Percentiles rank a stretch among this genome's conserved stretches.
These are phyloP conservation scores for Balakata baccata DNA, from an alignment of 345 rosid species.

Conservation along the genomic window DNA sequence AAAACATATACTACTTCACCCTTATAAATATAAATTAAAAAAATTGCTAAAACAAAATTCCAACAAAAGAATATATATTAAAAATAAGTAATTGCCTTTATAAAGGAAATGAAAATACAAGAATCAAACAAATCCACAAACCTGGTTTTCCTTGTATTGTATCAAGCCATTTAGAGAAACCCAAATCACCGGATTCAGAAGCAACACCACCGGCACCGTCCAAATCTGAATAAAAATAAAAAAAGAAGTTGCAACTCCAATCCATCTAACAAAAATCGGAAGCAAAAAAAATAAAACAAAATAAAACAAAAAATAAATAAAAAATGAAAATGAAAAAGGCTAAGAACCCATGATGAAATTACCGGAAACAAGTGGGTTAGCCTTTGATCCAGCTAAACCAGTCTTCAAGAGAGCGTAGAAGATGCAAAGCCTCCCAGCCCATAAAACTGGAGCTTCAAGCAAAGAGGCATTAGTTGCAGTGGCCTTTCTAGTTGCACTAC, in stretches of 20 bases:
- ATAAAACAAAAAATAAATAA: not conserved
- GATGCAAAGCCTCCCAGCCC: constrained; percentile 82
- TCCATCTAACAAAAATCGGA: not conserved
- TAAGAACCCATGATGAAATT: not conserved
- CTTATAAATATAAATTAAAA: not conserved
- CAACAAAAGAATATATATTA: too few relatives aligned
- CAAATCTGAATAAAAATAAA: constrained; percentile 36
- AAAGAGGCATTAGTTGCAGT: constrained; percentile 47
- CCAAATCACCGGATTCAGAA: constrained; percentile 65
- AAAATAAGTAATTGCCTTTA: too few relatives aligned
- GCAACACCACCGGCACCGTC: constrained; percentile 38
- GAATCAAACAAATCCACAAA: constrained; percentile 22
- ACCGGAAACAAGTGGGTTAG: constrained; percentile 85
- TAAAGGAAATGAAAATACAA: not conserved
- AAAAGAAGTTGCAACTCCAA: not conserved
- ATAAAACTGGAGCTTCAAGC: constrained; percentile 65
- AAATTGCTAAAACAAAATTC: too few relatives aligned
- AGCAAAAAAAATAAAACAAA: not conserved
- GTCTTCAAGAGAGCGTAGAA: constrained; percentile 75
- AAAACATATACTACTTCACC: not conserved
- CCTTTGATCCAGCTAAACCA: constrained; percentile 82
- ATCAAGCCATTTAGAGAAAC: constrained; percentile 77
- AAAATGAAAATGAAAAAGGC: not conserved
- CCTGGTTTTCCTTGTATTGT: constrained; percentile 60
- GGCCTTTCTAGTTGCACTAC: constrained; percentile 9